phyloP scores from a whole-genome alignment of 208 protist species.

The Leishmania aethiopica region DNA sequence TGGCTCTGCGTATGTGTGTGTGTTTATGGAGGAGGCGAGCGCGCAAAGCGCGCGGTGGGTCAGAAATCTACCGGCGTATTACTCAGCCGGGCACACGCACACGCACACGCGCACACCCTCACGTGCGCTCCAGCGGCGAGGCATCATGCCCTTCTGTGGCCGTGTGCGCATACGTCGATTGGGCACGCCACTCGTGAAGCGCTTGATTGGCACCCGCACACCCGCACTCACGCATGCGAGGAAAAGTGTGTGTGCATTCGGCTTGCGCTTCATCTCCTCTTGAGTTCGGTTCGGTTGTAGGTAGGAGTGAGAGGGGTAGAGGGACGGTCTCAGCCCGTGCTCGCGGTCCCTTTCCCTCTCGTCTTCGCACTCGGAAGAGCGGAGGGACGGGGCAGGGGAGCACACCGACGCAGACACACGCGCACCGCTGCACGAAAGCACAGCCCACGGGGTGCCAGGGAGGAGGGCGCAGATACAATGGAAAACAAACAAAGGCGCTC shows the following conservation, averaged over 20 bases:
- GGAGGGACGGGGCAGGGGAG: neutral
- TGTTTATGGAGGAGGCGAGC: neutral
- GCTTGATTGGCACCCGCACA: neutral
- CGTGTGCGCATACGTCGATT: too few relatives aligned
- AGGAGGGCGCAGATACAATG: neutral
- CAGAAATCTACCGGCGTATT: neutral
- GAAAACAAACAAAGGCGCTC: constrained; percentile 1
- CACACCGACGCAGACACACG: neutral
- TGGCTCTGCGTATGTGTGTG: neutral
- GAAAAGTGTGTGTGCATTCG: neutral
- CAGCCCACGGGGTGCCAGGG: neutral
- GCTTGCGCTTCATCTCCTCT: neutral
- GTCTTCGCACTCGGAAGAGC: neutral
- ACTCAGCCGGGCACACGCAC: neutral
- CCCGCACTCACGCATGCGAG: neutral
- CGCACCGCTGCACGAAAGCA: too few relatives aligned
- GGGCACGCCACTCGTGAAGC: too few relatives aligned
- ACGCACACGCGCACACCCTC: neutral
- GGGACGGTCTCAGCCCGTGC: neutral
- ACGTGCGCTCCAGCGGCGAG: too few relatives aligned
- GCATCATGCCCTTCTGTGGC: neutral
- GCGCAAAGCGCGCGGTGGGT: neutral
- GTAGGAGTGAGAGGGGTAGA: neutral
- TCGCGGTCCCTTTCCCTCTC: too few relatives aligned
- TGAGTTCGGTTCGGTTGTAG: neutral